A percentile compares a stretch with the other conserved stretches of the same genome.
Evolutionary conservation across 208 protist genomes (phyloP).

Genomic region (Jaenimonas drosophilae): DNA sequence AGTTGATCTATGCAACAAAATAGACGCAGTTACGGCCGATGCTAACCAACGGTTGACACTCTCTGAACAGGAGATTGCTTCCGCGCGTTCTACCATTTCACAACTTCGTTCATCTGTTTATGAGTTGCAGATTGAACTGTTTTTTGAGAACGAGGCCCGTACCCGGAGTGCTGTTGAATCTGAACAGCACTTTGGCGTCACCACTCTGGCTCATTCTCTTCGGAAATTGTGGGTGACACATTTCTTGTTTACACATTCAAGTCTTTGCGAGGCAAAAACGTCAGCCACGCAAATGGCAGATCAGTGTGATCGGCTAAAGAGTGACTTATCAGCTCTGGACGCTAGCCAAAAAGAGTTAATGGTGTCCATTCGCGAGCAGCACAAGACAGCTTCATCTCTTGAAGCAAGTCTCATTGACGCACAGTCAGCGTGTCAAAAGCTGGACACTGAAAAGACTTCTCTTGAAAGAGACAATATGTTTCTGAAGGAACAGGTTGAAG

Average conservation of each 20-base stretch:
- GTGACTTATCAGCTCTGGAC: too few relatives aligned
- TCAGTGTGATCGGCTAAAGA: too few relatives aligned
- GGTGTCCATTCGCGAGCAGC: constrained; percentile 10
- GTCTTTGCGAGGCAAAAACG: too few relatives aligned
- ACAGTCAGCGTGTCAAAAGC: constrained; percentile 4
- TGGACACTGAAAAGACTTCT: not conserved
- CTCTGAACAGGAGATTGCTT: constrained; percentile 12
- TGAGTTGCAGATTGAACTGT: not conserved
- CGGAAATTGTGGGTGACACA: too few relatives aligned
- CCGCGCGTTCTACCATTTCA: constrained; percentile 11
- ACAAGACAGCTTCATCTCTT: constrained; percentile 5
- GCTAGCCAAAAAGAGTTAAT: too few relatives aligned
- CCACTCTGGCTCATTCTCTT: too few relatives aligned
- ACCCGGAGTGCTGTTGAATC: too few relatives aligned
- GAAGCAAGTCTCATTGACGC: constrained; percentile 10
- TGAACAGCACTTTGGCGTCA: too few relatives aligned
- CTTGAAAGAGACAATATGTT: constrained; percentile 44
- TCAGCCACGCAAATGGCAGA: too few relatives aligned
- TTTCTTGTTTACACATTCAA: too few relatives aligned
- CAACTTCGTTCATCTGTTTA: too few relatives aligned
- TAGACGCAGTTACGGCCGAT: constrained; percentile 4
- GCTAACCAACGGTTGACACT: constrained; percentile 8
- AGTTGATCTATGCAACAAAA: constrained; percentile 6
- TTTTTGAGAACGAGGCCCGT: too few relatives aligned
- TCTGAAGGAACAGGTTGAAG: constrained; percentile 50